phyloP scores from a whole-genome alignment of 129 eudicot genomes.

The Lactuca sativa region DNA sequence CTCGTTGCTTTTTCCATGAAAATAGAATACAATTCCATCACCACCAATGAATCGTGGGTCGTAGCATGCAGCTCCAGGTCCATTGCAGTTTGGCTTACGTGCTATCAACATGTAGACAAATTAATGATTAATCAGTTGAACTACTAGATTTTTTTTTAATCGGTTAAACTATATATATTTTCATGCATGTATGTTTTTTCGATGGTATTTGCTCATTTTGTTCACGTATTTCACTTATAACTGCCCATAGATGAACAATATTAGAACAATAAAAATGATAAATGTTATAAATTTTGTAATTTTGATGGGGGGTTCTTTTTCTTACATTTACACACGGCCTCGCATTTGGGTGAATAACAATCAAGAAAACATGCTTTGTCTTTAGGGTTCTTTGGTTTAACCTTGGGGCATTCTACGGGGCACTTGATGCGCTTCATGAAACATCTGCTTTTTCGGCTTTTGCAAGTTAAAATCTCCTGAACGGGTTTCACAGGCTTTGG shows the following conservation, averaged over 20 bases:
- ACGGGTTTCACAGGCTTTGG: constrained; percentile 28
- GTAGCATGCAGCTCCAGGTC: constrained; percentile 58
- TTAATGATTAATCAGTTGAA: not conserved
- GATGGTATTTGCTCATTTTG: too few species aligned
- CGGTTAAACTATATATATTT: too few species aligned
- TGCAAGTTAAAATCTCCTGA: constrained; percentile 35
- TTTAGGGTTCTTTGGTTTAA: constrained; percentile 43
- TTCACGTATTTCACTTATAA: too few species aligned
- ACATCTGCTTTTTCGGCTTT: constrained; percentile 43
- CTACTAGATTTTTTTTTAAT: too few species aligned
- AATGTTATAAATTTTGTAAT: too few species aligned
- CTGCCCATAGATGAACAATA: too few species aligned
- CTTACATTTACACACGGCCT: constrained; percentile 57
- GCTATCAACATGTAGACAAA: constrained; percentile 25
- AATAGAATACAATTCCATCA: constrained; percentile 57
- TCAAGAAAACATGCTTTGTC: constrained; percentile 53
- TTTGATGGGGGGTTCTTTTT: not conserved
- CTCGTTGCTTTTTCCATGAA: constrained; percentile 51
- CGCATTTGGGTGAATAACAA: constrained; percentile 55
- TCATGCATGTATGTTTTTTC: too few species aligned
- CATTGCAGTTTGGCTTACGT: constrained; percentile 57
- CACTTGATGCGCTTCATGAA: constrained; percentile 45
- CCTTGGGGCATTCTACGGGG: constrained; percentile 42
- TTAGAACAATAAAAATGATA: too few species aligned
- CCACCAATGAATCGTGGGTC: constrained; percentile 71